Conservation (phyloP, 352 stramenopile genomes). For the Globisporangium megalacanthum region DNA sequence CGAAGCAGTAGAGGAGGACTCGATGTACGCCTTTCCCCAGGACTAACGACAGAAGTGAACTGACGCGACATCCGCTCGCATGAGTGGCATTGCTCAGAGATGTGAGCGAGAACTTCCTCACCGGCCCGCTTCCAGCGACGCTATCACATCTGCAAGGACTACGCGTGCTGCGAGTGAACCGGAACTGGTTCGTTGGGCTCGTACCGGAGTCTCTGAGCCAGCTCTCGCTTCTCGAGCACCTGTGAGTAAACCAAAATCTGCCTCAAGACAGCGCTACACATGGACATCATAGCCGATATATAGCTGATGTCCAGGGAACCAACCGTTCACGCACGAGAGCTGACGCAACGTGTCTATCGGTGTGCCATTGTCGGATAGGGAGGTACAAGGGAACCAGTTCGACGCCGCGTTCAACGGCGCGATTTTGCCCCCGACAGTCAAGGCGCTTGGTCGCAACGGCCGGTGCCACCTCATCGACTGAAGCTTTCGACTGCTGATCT, state of each 20-base stretch:
- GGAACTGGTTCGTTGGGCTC: conserved; percentile 40
- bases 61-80: not conserved
- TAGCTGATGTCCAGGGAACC: not conserved
- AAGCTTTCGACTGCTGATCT: no score
- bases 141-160: conserved; percentile 31
- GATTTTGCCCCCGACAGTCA: conserved; percentile 35
- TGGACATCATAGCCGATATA: not conserved
- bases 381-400: conserved; percentile 56
- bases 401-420: conserved; percentile 15
- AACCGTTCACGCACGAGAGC: no score
- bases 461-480: conserved; percentile 25
- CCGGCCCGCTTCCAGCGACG: conserved; percentile 35
- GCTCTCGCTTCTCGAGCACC: conserved; percentile 42
- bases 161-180: conserved; percentile 44
- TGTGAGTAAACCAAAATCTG: conserved; percentile 26
- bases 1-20: not conserved
- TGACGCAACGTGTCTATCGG: no score
- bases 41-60: not conserved
- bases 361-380: conserved; percentile 15
- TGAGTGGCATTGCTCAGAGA: conserved; percentile 24
- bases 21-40: no score
- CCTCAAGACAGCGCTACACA: not conserved
- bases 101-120: conserved; percentile 67
- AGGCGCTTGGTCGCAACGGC: conserved; percentile 34
- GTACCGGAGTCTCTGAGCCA: conserved; percentile 36